Evolutionary conservation across 2,329 filamentous ascomycete genomes (phyloP).

Genomic region (Fusarium fracticaudum): DNA sequence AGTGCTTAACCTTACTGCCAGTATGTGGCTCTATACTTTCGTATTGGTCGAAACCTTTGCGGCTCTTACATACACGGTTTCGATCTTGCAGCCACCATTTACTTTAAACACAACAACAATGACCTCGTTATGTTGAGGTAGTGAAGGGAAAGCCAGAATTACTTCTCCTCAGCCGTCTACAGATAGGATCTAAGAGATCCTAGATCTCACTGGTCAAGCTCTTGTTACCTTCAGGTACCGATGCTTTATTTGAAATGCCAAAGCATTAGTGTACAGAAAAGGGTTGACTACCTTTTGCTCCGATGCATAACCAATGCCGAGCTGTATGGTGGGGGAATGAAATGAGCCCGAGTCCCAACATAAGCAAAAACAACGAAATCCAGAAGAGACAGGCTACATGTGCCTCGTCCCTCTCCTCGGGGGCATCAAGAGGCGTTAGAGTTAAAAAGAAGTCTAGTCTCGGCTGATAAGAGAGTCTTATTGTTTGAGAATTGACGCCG

Average conservation of each 20-base stretch:
- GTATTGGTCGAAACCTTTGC: too few relatives aligned
- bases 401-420: too few relatives aligned
- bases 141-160: too few relatives aligned
- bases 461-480: too few relatives aligned
- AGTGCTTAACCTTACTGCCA: background rate
- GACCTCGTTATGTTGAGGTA: background rate
- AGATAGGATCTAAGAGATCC: too few relatives aligned
- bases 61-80: background rate
- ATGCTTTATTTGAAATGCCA: rapidly evolving
- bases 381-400: too few relatives aligned
- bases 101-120: too few relatives aligned
- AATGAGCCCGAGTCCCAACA: background rate
- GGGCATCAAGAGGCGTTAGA: background rate
- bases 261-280: too few relatives aligned
- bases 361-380: background rate
- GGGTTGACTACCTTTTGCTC: background rate
- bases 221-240: background rate
- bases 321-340: background rate
- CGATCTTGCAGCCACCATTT: too few relatives aligned
- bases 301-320: too few relatives aligned
- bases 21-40: background rate
- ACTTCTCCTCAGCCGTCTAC: background rate
- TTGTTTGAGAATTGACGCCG: background rate
- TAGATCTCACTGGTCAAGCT: background rate
- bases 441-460: background rate